phyloP scores from a whole-genome alignment of 768 basidiomycete genomes.

The Xerocomus spinulosus region DNA sequence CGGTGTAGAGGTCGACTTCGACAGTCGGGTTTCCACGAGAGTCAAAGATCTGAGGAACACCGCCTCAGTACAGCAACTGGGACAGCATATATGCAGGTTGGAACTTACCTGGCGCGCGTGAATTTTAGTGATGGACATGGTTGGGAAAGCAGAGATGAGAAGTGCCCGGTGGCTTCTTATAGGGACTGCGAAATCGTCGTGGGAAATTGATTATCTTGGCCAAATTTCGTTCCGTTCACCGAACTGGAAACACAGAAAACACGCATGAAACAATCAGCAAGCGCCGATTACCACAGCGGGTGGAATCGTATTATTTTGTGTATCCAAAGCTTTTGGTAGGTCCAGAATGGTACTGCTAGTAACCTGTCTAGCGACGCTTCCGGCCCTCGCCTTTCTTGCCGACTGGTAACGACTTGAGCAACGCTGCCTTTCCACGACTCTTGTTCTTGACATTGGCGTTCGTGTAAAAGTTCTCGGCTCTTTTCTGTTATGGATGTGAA shows the following conservation, averaged over 20 bases:
- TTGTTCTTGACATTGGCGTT: slow-evolving; percentile 85
- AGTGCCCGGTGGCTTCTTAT: slow-evolving; percentile 17
- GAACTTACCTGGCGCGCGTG: slow-evolving; percentile 81
- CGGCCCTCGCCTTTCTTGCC: slow-evolving; percentile 47
- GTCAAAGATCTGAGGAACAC: slow-evolving; percentile 82
- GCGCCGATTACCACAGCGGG: slow-evolving; percentile 1
- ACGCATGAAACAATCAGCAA: slow-evolving; percentile 12
- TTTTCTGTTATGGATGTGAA: slow-evolving; percentile 51
- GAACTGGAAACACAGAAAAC: background rate
- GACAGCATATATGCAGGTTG: slow-evolving; percentile 1
- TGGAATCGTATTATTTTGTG: slow-evolving; percentile 12
- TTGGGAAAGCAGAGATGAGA: slow-evolving; percentile 30
- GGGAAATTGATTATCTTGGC: slow-evolving; percentile 36
- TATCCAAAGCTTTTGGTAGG: slow-evolving; percentile 7
- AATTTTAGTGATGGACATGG: slow-evolving; percentile 90
- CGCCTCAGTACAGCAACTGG: slow-evolving; percentile 8
- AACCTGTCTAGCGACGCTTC: slow-evolving; percentile 29
- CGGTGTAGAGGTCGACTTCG: slow-evolving; percentile 87
- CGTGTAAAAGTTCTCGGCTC: slow-evolving; percentile 86
- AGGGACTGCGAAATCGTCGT: slow-evolving; percentile 18
- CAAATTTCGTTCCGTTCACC: background rate
- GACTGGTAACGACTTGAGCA: slow-evolving; percentile 52
- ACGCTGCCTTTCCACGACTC: slow-evolving; percentile 58
- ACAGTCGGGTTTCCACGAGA: slow-evolving; percentile 98
- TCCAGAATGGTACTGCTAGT: slow-evolving; percentile 15